Evolutionary conservation across 2,329 filamentous ascomycete genomes (phyloP), one percentile per base, ranked within the genome.

Genomic region (Nemania diffusa): DNA sequence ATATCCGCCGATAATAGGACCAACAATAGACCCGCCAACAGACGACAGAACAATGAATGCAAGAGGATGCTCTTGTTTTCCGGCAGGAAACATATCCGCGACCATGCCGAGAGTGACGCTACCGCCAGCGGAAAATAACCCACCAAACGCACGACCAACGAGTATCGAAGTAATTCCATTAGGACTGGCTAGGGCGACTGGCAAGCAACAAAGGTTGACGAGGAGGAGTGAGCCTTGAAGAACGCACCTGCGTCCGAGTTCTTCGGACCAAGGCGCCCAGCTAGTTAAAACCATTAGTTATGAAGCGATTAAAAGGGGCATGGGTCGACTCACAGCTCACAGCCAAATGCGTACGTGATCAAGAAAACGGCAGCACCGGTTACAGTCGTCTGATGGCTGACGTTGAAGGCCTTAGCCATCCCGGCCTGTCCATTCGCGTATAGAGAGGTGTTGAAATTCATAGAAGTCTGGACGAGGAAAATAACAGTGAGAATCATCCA

Each of bases 81-180:
- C 84, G 0, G 86, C 79, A 57, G 84, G 79, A 77, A 84, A 90
- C 82, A 91, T 84, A 69, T 91, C 88, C 2, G 88, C 88, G 2
- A 90, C 84, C 79, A 90, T 87, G 7, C 88, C 88, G 1, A 91
- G 78, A 5, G 88, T 91, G 29, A 91, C 88, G 5, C 87, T 88
- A 4, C 88, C 88, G 60, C 89, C 89, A 5, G 88, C 88, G 2
- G 87, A 88, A 5, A 85, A 89, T 2, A 90, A 78, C 65, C 88
- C 88, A 50, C 87, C 76, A 22, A 78, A 71, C 0, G 79, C 79
- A 68, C 85, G 79, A 60, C 78, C 80, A 5, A 82, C 75, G 1
- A 86, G 69, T 22, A 84, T 78, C 0, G 78, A 79, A 2, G 74
- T 81, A 70, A 76, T 82, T 70, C 48, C 64, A 5, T 78, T 82